Evolutionary conservation across 1,284 basidiomycete genomes (phyloP), one percentile per base, ranked within the genome.

Genomic region (Microbotryum saponariae): DNA sequence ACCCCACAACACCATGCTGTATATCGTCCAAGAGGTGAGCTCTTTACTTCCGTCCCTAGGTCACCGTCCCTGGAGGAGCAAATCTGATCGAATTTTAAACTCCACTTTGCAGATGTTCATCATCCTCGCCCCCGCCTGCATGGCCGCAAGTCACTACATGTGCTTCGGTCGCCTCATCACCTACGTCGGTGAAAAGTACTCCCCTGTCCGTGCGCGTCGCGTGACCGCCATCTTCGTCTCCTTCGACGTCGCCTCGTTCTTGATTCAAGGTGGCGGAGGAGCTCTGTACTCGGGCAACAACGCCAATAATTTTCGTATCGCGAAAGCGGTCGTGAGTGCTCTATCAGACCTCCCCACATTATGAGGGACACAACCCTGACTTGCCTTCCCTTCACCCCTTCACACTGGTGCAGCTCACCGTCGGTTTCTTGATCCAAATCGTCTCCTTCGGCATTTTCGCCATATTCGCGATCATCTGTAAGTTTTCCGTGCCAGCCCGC

Each of bases 351-450:
- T 44, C 9, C n/a, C 21, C 4, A 4, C 10, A 8, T 45, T 42
- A 4, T 3, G 37, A 42, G 37, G 27, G 27, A 7, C 42, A 16
- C n/a, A 4, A 23, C 27, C 21, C 10, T 54, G 31, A 45, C 23
- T 7, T 33, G 14, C 8, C 23, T 42, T n/a, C n/a, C n/a, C n/a
- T n/a, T n/a, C n/a, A n/a, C n/a, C 31, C 33, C 6, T 42, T 42
- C 37, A 18, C 3, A 14, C 16, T 10, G 21, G 37, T 2, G 3
- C 12, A 56, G 37, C 56, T 67, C 45, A 49, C 62, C 50, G 59
- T 63, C 42, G 67, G 67, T 1, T 69, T 69, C 63, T 46, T 61
- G 27, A 61, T 65, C 18, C 65, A 68, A 45, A 67, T 65, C 59
- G 61, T 64, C 46, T 47, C 58, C 2, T 51, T 67, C 20, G 66